Base-by-base conservation (phyloP, 495 filamentous ascomycete species). In the Penicillium tannophilum region DNA sequence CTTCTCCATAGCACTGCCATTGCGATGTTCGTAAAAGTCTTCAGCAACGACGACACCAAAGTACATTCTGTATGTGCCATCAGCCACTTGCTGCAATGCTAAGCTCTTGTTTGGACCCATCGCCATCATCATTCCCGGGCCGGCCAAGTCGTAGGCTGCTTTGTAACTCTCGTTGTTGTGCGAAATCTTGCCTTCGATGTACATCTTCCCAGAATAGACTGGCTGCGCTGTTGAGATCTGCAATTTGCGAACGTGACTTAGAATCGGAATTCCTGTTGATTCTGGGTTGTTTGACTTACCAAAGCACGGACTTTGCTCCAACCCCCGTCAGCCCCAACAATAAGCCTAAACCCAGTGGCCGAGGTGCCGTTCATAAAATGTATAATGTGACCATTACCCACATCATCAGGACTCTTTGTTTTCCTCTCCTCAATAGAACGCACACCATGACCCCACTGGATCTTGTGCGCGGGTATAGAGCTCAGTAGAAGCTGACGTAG, bases 311-410 rank as follows among this genome's bases (percentile, higher is more conserved):
- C 76, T 57, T 76, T 77, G 44, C 77, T 81, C 79, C 82, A 86
- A 14, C 79, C 79, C 9, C 86, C 85, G 60, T 88, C 85, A 6
- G 84, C 83, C 16, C 86, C 85, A 39, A 87, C 77, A 4, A 88
- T 41, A 30, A 67, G 58, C 5, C 39, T 24, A 20, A 67, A 63
- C 8, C 58, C 55, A 56, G 55, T 61, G 11, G 51, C 58, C 12
- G 52, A 49, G 26, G 17, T 54, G 7, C 61, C 64, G 51, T 67
- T 56, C 3, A 14, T 11, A 44, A 63, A 63, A 23, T 51, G 35
- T 10, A 67, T 39, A 1, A 51, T 39, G 7, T 33, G 28, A 14
- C 45, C 45, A 36, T 58, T 54, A 12, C 3, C 31, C 12, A 42
- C n/a, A 6, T 26, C 4, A 0, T 1, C 14, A 3, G 36, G 9